These are phyloP conservation scores for Tilletia indica DNA, from an alignment of 1,284 basidiomycete genomes.

Conservation along the genomic window DNA sequence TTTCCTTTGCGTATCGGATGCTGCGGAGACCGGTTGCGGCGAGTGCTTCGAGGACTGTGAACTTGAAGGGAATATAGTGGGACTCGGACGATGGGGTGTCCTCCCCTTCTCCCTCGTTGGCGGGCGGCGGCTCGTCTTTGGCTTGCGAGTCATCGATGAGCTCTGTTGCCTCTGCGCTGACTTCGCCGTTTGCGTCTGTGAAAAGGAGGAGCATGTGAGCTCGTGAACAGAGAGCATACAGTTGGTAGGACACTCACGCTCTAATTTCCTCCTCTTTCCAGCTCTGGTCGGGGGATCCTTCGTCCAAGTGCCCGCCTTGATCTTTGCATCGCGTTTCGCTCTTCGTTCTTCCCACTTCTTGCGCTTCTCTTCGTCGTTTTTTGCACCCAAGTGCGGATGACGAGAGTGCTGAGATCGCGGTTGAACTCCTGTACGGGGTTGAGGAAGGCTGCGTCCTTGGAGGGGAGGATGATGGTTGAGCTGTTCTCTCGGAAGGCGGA, in stretches of 20 bases:
- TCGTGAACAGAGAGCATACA: no score
- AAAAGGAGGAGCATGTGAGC: no score
- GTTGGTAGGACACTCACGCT: conserved; percentile 2
- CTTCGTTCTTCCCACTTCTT: conserved; percentile 63
- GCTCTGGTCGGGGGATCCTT: conserved; percentile 8
- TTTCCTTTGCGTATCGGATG: conserved; percentile 96
- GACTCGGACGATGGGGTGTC: conserved; percentile 31
- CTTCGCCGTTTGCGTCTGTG: background rate
- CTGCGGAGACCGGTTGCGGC: conserved; percentile 92
- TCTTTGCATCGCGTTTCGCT: conserved; percentile 32
- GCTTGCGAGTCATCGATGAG: background rate
- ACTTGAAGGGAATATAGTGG: conserved; percentile 65
- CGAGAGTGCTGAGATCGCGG: conserved; percentile 84
- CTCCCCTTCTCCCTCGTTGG: background rate
- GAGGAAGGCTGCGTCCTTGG: conserved; percentile 66
- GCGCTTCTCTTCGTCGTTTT: conserved; percentile 68
- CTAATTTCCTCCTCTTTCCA: conserved; percentile 10
- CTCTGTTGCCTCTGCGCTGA: conserved; percentile 20
- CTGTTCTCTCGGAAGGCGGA: conserved; percentile 51
- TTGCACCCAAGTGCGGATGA: conserved; percentile 81
- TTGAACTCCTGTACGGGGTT: conserved; percentile 99
- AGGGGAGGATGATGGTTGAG: conserved; percentile 53
- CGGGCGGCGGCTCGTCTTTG: no score
- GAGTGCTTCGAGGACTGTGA: conserved; percentile 87
- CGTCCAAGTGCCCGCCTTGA: conserved; percentile 31